Base-by-base conservation (phyloP, 1,284 basidiomycete genomes). In the Porodaedalea pini region DNA sequence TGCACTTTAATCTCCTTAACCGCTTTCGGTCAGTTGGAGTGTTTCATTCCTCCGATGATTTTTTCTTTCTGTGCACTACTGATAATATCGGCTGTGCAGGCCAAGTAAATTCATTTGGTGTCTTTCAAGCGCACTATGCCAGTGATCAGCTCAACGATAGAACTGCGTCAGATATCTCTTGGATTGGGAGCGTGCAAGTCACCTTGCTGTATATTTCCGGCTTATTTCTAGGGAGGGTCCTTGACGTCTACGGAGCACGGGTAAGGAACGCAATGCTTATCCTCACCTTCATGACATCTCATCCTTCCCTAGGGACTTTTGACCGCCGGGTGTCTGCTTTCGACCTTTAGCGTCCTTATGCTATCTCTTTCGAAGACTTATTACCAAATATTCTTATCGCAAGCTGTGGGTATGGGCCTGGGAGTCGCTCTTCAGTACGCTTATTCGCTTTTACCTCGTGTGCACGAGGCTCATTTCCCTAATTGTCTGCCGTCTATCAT, bases 301-400 rank as follows among this genome's bases (percentile, higher is more conserved):
- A 19, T 40, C 17, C 17, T 45, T 27, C 29, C 10, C 43, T 23
- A 61, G 59, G 55, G 59, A 25, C 52, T 61, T 32, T 45, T 61
- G 6, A 54, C 47, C 25, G 19, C 40, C n/a, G 59, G 59, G 23
- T 61, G 59, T 37, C 15, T 61, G 19, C 51, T 61, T 11, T 61
- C 59, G 23, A 57, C 56, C 13, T 61, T 61, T 45, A 61, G 59
- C 56, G 29, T 49, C 19, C n/a, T 50, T 11, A 61, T 61, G 59
- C 59, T 61, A 15, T 61, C 59, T 4, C 41, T 61, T 4, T 60
- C 55, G 25, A 54, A 44, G n/a, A 54, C 43, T 23, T 57, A 62
- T 54, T 61, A 59, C 39, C 60, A 61, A 39, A 61, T 61, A 48
- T 61, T 61, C 41, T 47, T 61, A 8, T 61, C 59, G n/a, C 59